Percentiles rank a stretch among this genome's conserved stretches.
Conservation (phyloP, 2,329 filamentous ascomycete species). For the Colletotrichum sp. region DNA sequence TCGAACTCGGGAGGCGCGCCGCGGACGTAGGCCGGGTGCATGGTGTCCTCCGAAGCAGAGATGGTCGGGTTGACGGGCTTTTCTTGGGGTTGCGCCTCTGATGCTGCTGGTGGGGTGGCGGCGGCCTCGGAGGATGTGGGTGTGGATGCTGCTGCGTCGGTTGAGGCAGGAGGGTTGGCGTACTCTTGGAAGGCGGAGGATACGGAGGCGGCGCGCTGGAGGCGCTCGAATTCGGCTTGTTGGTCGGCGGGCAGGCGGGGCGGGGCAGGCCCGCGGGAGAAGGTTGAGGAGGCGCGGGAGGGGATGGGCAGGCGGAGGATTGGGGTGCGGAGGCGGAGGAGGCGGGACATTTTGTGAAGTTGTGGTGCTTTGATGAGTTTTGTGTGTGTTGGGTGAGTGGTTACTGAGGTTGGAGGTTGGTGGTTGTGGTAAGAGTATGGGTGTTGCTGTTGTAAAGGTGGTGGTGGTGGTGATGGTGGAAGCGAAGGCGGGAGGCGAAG, state of each 20-base stretch:
- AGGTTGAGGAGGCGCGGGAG: slow-evolving; percentile 39
- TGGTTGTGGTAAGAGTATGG: neutral
- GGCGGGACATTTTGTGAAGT: slow-evolving; percentile 25
- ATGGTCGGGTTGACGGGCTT: slow-evolving; percentile 16
- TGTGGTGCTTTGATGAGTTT: neutral
- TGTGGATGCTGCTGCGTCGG: no score
- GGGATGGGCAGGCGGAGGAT: neutral
- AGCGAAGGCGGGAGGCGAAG: neutral
- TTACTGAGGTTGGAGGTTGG: neutral
- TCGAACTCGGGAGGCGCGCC: slow-evolving; percentile 91
- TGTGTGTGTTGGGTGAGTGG: neutral
- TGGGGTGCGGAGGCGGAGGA: slow-evolving; percentile 23
- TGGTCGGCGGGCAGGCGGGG: slow-evolving; percentile 87
- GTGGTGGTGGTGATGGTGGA: neutral
- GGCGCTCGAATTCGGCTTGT: slow-evolving; percentile 87
- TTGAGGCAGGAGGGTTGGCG: neutral
- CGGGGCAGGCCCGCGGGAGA: slow-evolving; percentile 68
- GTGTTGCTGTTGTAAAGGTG: neutral
- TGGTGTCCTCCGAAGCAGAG: slow-evolving; percentile 44
- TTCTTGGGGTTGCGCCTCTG: neutral
- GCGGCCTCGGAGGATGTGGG: slow-evolving; percentile 19
- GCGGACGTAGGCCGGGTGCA: slow-evolving; percentile 70
- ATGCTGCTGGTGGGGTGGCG: slow-evolving; percentile 26
- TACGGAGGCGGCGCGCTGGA: slow-evolving; percentile 69
- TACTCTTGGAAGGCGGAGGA: slow-evolving; percentile 43